Evolutionary conservation across 140 eudicot genomes (phyloP).

Genomic region (Senecio squalidus): DNA sequence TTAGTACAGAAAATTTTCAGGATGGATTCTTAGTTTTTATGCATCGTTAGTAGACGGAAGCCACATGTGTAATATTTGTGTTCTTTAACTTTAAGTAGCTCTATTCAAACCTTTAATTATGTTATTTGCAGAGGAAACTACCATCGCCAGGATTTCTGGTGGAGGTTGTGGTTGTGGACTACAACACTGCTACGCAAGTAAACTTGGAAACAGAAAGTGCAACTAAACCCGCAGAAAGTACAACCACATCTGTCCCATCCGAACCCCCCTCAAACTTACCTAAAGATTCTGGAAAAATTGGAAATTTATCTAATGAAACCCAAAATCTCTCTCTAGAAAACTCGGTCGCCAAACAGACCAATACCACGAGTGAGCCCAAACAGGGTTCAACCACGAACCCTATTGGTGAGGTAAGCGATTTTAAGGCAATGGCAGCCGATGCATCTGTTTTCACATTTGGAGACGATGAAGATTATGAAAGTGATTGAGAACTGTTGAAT

Average conservation of each 20-base stretch:
- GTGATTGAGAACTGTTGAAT: constrained; percentile 35
- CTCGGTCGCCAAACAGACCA: constrained; percentile 12
- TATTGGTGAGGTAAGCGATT: constrained; percentile 68
- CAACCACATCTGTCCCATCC: constrained; percentile 22
- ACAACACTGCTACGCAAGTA: constrained; percentile 38
- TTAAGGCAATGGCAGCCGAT: constrained; percentile 98
- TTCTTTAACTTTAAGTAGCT: too few relatives aligned
- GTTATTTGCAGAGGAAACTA: constrained; percentile 63
- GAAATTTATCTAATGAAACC: constrained; percentile 39
- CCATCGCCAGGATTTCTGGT: constrained; percentile 96
- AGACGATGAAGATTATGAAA: constrained; percentile 88
- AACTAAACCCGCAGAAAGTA: constrained; percentile 35
- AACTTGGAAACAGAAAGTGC: constrained; percentile 38
- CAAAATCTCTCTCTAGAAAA: constrained; percentile 50
- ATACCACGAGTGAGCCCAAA: constrained; percentile 3
- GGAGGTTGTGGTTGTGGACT: constrained; percentile 88
- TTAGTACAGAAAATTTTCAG: too few relatives aligned
- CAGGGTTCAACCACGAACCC: constrained; percentile 5
- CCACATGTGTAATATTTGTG: too few relatives aligned
- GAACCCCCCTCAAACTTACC: constrained; percentile 22
- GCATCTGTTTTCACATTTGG: constrained; percentile 95
- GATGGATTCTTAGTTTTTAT: too few relatives aligned
- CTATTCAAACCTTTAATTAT: not conserved
- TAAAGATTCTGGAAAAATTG: constrained; percentile 33
- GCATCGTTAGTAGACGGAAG: too few relatives aligned